Percentiles rank a stretch among this genome's conserved stretches.
These are phyloP conservation scores for Bruguiera parviflora DNA, from an alignment of 345 rosid species.

Conservation along the genomic window DNA sequence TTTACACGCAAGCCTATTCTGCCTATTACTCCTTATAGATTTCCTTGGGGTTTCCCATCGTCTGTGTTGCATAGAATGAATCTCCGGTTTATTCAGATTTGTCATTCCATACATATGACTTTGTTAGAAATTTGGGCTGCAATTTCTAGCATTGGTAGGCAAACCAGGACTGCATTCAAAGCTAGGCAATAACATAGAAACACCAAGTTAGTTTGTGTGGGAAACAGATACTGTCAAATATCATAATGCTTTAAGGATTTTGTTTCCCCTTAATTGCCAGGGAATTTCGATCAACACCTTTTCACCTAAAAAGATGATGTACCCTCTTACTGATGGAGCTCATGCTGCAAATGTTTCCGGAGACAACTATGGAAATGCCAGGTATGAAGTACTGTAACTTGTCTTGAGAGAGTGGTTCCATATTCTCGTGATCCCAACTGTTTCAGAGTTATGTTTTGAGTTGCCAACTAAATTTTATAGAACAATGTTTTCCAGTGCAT, in stretches of 20 bases:
- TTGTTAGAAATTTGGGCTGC: too few relatives aligned
- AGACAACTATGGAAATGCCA: constrained; percentile 38
- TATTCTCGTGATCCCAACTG: too few relatives aligned
- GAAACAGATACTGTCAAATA: too few relatives aligned
- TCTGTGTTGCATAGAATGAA: too few relatives aligned
- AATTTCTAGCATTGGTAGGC: too few relatives aligned
- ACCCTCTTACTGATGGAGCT: constrained; percentile 61
- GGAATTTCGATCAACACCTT: constrained; percentile 69
- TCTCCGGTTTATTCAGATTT: too few relatives aligned
- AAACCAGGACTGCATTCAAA: too few relatives aligned
- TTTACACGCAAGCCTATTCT: background rate
- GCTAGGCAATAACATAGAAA: too few relatives aligned
- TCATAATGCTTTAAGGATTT: too few relatives aligned
- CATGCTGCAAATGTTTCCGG: constrained; percentile 43
- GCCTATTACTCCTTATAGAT: background rate
- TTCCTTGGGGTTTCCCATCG: too few relatives aligned
- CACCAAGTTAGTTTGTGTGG: too few relatives aligned
- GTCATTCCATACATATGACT: too few relatives aligned
- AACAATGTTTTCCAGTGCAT: constrained; percentile 37
- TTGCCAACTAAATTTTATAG: background rate
- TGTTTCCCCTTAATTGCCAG: constrained; percentile 22
- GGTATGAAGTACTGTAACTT: constrained; percentile 26
- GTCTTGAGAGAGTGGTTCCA: background rate
- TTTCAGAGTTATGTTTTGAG: background rate
- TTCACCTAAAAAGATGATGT: constrained; percentile 42